Evolutionary conservation across 805 yeast genomes (phyloP).

Genomic region (Blastobotrys americana): DNA sequence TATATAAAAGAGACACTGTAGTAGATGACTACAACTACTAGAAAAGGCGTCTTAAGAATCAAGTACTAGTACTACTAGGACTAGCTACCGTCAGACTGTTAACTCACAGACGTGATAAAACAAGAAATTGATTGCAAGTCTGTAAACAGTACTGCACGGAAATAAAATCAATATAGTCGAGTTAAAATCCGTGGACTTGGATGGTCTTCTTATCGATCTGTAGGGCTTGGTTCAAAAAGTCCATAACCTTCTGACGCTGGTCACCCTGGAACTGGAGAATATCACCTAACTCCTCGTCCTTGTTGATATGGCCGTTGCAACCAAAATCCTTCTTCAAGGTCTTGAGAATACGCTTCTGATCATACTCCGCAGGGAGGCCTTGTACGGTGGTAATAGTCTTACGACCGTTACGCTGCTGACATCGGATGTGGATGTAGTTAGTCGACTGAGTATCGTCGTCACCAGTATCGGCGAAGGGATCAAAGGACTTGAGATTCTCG

Average conservation of each 20-base stretch:
- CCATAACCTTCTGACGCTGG: conserved; percentile 94
- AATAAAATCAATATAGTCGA: too few species aligned
- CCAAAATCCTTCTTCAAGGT: conserved; percentile 97
- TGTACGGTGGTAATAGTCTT: conserved; percentile 97
- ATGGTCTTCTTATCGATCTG: conserved; percentile 92
- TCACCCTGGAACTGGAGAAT: conserved; percentile 98
- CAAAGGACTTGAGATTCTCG: conserved; percentile 52
- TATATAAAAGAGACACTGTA: background rate
- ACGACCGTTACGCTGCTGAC: conserved; percentile 99
- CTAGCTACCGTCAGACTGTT: too few species aligned
- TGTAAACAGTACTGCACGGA: too few species aligned
- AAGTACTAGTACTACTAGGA: background rate
- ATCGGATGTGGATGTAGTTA: conserved; percentile 93
- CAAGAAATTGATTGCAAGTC: too few species aligned
- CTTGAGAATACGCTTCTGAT: conserved; percentile 84
- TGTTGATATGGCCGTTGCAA: conserved; percentile 96
- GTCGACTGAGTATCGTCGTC: conserved; percentile 97
- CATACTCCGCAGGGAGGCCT: conserved; percentile 94
- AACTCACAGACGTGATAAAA: too few species aligned
- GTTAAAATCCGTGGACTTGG: conserved; percentile 94
- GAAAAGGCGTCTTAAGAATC: background rate
- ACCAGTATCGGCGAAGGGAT: conserved; percentile 99
- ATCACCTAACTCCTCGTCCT: conserved; percentile 93
- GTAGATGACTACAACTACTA: background rate
- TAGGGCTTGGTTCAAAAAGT: conserved; percentile 78